Conservation (phyloP, 164 flowering plant species). For the Kalanchoe fedtschenkoi region DNA sequence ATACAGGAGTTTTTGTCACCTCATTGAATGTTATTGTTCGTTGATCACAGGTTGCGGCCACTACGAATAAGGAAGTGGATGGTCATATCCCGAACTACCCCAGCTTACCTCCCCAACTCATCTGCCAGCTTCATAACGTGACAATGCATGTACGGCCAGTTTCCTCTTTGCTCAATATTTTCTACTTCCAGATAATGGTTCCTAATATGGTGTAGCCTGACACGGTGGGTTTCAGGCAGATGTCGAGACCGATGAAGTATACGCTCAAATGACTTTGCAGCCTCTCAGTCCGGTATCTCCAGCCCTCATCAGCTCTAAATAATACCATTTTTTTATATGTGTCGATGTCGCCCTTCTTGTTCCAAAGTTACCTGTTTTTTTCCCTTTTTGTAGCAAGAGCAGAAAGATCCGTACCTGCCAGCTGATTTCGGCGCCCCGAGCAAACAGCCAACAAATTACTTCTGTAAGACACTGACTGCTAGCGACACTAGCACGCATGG, state of each 20-base stretch:
- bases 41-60: constrained; percentile 23
- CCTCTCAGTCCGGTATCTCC: constrained; percentile 42
- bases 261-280: constrained; percentile 76
- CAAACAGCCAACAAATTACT: constrained; percentile 24
- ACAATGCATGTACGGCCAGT: constrained; percentile 21
- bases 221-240: constrained; percentile 34
- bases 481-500: constrained; percentile 28
- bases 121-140: constrained; percentile 25
- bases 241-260: constrained; percentile 64
- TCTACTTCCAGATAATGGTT: not conserved
- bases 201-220: not conserved
- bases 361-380: not conserved
- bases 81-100: constrained; percentile 23
- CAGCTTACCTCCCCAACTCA: constrained; percentile 20
- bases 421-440: constrained; percentile 20
- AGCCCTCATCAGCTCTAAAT: not conserved
- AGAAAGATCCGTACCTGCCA: constrained; percentile 18
- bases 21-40: no score
- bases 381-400: constrained; percentile 20
- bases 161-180: not conserved
- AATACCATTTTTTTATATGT: no score
- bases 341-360: no score
- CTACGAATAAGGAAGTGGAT: constrained; percentile 22
- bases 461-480: constrained; percentile 22
- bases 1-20: no score